Percentiles rank a stretch among this genome's conserved stretches.
phyloP scores from a whole-genome alignment of 2,329 filamentous ascomycete species.

The Sporothrix mexicana region DNA sequence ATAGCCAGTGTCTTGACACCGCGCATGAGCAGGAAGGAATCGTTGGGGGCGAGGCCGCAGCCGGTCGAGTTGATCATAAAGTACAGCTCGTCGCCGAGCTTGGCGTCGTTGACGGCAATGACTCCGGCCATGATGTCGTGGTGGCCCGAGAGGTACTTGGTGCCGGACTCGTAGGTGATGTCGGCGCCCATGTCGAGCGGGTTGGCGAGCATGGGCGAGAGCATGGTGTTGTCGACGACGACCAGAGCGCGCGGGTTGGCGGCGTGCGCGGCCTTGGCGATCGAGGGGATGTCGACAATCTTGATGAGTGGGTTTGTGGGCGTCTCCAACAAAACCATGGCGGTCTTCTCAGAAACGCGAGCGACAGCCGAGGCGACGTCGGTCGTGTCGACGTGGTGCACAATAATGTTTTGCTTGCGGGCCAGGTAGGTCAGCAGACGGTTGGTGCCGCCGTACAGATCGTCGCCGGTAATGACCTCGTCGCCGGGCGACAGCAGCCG shows the following conservation, averaged over 20 bases:
- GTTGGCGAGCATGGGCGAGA: constrained; percentile 92
- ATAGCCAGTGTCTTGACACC: constrained; percentile 97
- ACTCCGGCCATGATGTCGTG: constrained; percentile 99
- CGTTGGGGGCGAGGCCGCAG: constrained; percentile 91
- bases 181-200: constrained; percentile 94
- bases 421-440: constrained; percentile 90
- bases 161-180: constrained; percentile 96
- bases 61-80: constrained; percentile 98
- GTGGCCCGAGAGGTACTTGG: constrained; percentile 96
- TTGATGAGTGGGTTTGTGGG: constrained; percentile 99
- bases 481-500: constrained; percentile 88
- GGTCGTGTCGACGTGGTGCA: constrained; percentile 97
- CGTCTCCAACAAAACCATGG: constrained; percentile 94
- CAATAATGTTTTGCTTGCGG: constrained; percentile 86
- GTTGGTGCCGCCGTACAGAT: constrained; percentile 95
- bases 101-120: constrained; percentile 83
- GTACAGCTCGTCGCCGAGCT: constrained; percentile 86
- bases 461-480: constrained; percentile 95
- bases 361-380: constrained; percentile 70
- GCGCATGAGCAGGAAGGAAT: constrained; percentile 93
- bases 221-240: constrained; percentile 98
- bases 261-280: constrained; percentile 77
- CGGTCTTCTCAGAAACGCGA: constrained; percentile 77
- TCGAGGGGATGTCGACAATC: constrained; percentile 87
- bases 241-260: constrained; percentile 81